These are phyloP conservation scores for Coemansia sp. DNA, from an alignment of 192 early-diverging fungal species.

Conservation along the genomic window DNA sequence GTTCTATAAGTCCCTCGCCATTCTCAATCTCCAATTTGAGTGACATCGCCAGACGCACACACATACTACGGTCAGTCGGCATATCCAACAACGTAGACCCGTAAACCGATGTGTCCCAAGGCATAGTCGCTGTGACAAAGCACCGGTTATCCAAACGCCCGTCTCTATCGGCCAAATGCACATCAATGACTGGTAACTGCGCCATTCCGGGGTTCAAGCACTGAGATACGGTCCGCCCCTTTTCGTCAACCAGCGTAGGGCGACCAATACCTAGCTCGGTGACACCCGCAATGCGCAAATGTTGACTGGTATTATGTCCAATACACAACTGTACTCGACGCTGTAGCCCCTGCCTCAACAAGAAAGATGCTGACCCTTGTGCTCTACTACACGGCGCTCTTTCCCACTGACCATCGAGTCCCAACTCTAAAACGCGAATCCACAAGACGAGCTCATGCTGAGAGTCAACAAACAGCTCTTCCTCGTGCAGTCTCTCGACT, in stretches of 20 bases:
- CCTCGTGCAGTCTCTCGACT: conserved; percentile 53
- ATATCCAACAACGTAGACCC: conserved; percentile 67
- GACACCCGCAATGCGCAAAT: conserved; percentile 59
- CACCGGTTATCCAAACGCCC: conserved; percentile 67
- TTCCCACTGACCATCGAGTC: conserved; percentile 63
- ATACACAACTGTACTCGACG: conserved; percentile 66
- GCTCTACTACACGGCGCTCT: conserved; percentile 15
- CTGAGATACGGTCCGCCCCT: conserved; percentile 45
- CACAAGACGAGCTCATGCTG: conserved; percentile 69
- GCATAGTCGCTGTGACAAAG: conserved; percentile 58
- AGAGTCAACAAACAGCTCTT: conserved; percentile 66
- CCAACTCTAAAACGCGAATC: conserved; percentile 69
- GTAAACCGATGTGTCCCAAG: conserved; percentile 80
- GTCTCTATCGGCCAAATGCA: conserved; percentile 48
- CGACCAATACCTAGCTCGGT: conserved; percentile 19
- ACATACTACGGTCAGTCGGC: conserved; percentile 62
- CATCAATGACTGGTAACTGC: conserved; percentile 39
- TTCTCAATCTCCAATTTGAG: conserved; percentile 63
- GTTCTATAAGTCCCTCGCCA: conserved; percentile 60
- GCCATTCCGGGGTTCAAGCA: conserved; percentile 4
- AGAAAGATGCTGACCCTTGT: conserved; percentile 47
- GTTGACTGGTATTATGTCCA: conserved; percentile 69
- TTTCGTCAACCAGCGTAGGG: conserved; percentile 61
- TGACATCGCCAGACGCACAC: conserved; percentile 61
- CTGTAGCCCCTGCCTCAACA: conserved; percentile 76